phyloP scores from a whole-genome alignment of 768 basidiomycete species.

The Agrocybe pediades region DNA sequence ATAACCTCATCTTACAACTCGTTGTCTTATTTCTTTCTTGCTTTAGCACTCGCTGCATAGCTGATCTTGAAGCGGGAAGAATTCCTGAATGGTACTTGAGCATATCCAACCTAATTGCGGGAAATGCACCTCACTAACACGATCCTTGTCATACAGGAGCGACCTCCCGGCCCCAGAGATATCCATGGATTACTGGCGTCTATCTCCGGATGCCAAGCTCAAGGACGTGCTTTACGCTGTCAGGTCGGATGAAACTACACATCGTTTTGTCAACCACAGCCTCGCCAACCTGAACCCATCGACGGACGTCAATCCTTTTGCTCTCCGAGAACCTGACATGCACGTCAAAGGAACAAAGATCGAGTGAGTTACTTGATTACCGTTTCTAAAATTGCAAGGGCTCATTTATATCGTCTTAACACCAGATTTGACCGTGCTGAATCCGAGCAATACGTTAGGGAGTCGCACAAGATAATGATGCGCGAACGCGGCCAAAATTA shows the following conservation, averaged over 20 bases:
- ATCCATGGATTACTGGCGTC: constrained; percentile 95
- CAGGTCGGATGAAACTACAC: constrained; percentile 90
- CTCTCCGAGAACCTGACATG: constrained; percentile 88
- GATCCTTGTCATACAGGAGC: constrained; percentile 46
- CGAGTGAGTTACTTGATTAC: constrained; percentile 51
- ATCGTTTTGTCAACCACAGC: constrained; percentile 95
- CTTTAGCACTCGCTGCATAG: constrained; percentile 74
- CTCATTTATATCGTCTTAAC: not conserved
- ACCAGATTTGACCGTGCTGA: constrained; percentile 70
- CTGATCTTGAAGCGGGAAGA: constrained; percentile 79
- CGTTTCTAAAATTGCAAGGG: not conserved
- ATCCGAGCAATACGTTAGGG: constrained; percentile 61
- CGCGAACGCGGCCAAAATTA: constrained; percentile 19
- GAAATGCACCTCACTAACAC: constrained; percentile 1
- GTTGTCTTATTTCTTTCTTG: not conserved
- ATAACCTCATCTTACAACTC: constrained; percentile 5
- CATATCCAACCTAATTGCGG: not conserved
- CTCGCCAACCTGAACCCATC: constrained; percentile 80
- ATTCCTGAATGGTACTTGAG: constrained; percentile 73
- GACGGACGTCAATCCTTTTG: constrained; percentile 88
- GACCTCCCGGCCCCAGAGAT: constrained; percentile 80
- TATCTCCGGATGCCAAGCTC: constrained; percentile 70
- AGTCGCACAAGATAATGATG: constrained; percentile 59
- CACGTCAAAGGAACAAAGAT: constrained; percentile 74
- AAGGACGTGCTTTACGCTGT: constrained; percentile 91